Evolutionary conservation across 352 stramenopile species (phyloP).

Genomic region (Peronosclerospora sorghi): DNA sequence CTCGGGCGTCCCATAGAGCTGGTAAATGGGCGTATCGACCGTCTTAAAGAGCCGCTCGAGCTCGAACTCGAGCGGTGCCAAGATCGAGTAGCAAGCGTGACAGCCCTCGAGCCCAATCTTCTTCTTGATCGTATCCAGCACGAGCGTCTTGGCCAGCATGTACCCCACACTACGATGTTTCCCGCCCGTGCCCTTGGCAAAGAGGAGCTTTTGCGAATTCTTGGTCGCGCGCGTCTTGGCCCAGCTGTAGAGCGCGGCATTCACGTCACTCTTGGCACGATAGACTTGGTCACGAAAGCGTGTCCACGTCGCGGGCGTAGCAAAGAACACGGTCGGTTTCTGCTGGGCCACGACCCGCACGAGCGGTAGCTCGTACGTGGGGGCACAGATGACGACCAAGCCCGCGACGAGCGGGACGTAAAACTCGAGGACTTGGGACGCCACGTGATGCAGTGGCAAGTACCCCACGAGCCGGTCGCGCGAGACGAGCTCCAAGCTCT

Average conservation of each 20-base stretch:
- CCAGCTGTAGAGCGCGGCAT: slow-evolving; percentile 61
- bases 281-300: slow-evolving; percentile 62
- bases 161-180: slow-evolving; percentile 58
- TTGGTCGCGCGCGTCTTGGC: slow-evolving; percentile 67
- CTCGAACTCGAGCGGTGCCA: slow-evolving; percentile 70
- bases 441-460: slow-evolving; percentile 55
- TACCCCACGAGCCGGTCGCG: no score
- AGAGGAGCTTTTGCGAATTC: slow-evolving; percentile 70
- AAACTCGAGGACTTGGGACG: slow-evolving; percentile 58
- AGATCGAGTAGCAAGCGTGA: slow-evolving; percentile 66
- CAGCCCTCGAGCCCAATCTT: no score
- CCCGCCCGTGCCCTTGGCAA: slow-evolving; percentile 19
- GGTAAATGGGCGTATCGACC: no score
- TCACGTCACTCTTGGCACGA: slow-evolving; percentile 58
- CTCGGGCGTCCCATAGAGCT: slow-evolving; percentile 59
- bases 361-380: slow-evolving; percentile 33
- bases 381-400: slow-evolving; percentile 44
- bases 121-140: slow-evolving; percentile 64
- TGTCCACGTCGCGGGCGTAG: slow-evolving; percentile 55
- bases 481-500: no score
- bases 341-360: slow-evolving; percentile 41
- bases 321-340: slow-evolving; percentile 71
- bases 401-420: slow-evolving; percentile 63
- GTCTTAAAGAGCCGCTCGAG: slow-evolving; percentile 75
- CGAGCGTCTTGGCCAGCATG: slow-evolving; percentile 64